A percentile compares a stretch with the other conserved stretches of the same genome.
Conservation (phyloP, 2,329 filamentous ascomycete species). For the Epichloe scottii region DNA sequence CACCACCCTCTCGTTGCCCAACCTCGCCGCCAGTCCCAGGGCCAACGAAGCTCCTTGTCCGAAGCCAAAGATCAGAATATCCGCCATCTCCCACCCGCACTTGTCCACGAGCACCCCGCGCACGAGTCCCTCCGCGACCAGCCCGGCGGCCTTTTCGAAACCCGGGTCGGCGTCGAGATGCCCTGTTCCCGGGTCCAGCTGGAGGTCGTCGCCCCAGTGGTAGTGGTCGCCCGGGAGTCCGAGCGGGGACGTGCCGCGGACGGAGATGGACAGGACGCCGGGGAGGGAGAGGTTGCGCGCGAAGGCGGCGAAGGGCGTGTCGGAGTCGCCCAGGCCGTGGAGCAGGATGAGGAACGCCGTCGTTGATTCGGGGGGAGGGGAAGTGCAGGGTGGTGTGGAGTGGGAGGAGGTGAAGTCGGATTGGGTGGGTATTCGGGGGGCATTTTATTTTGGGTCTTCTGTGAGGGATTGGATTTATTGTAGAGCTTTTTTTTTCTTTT, state of each 20-base stretch:
- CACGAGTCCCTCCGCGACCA: constrained; percentile 40
- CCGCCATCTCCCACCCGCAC: constrained; percentile 46
- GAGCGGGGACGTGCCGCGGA: constrained; percentile 56
- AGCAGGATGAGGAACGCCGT: constrained; percentile 70
- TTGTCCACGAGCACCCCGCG: constrained; percentile 35
- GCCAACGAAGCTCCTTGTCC: constrained; percentile 55
- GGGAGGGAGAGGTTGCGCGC: constrained; percentile 59
- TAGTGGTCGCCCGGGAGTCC: constrained; percentile 22
- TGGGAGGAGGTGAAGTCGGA: constrained; percentile 36
- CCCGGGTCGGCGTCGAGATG: constrained; percentile 50
- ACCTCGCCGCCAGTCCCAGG: constrained; percentile 38
- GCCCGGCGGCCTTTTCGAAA: constrained; percentile 34
- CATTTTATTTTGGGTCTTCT: constrained; percentile 20
- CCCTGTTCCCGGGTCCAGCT: constrained; percentile 36
- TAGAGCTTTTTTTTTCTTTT: too few relatives aligned
- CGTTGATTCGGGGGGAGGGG: constrained; percentile 44
- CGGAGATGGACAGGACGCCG: constrained; percentile 61
- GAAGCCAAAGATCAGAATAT: constrained; percentile 54
- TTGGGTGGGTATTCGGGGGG: constrained; percentile 36
- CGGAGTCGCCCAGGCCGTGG: constrained; percentile 72
- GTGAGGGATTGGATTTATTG: neutral
- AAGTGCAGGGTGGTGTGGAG: constrained; percentile 35
- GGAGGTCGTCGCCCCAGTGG: constrained; percentile 58
- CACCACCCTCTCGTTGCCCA: constrained; percentile 18
- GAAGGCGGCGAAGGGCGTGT: constrained; percentile 55